Evolutionary conservation across 805 yeast species (phyloP).

Genomic region (Candida khao-thaluensis): DNA sequence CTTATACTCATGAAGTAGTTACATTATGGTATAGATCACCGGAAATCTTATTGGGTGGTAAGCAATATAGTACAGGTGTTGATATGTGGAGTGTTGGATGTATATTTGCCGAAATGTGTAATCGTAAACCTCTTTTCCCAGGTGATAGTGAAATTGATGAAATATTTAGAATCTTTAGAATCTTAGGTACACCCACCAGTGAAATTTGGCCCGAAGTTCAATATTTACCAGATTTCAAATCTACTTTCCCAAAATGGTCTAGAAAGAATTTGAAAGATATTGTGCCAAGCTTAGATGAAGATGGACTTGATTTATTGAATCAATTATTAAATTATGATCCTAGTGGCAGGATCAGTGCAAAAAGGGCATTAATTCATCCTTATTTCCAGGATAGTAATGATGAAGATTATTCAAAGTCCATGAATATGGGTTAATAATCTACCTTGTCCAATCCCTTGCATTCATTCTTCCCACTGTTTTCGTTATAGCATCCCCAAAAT

Average conservation of each 20-base stretch:
- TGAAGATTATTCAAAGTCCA: slow-evolving; percentile 31
- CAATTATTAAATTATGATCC: slow-evolving; percentile 88
- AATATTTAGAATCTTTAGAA: slow-evolving; percentile 86
- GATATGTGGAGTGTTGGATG: slow-evolving; percentile 99
- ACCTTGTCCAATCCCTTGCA: not conserved
- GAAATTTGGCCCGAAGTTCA: slow-evolving; percentile 93
- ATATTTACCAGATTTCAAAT: slow-evolving; percentile 87
- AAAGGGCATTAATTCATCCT: slow-evolving; percentile 86
- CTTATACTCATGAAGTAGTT: slow-evolving; percentile 97
- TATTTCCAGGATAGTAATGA: slow-evolving; percentile 63
- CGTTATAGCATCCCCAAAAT: slow-evolving; percentile 4
- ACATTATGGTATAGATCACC: slow-evolving; percentile 98
- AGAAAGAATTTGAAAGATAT: slow-evolving; percentile 66
- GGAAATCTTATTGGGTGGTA: slow-evolving; percentile 91
- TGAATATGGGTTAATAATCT: slow-evolving; percentile 36
- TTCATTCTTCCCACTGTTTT: not conserved
- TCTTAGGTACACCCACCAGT: slow-evolving; percentile 92
- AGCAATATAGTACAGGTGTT: slow-evolving; percentile 96
- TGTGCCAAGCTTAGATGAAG: slow-evolving; percentile 76
- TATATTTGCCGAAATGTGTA: slow-evolving; percentile 96
- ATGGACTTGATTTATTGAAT: slow-evolving; percentile 81
- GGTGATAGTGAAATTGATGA: slow-evolving; percentile 98
- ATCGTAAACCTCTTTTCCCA: slow-evolving; percentile 91
- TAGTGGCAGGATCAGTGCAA: slow-evolving; percentile 88
- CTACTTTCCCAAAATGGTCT: slow-evolving; percentile 89